Evolutionary conservation across 495 filamentous ascomycete species (phyloP).

Genomic region (Hypoxylon intermedium): DNA sequence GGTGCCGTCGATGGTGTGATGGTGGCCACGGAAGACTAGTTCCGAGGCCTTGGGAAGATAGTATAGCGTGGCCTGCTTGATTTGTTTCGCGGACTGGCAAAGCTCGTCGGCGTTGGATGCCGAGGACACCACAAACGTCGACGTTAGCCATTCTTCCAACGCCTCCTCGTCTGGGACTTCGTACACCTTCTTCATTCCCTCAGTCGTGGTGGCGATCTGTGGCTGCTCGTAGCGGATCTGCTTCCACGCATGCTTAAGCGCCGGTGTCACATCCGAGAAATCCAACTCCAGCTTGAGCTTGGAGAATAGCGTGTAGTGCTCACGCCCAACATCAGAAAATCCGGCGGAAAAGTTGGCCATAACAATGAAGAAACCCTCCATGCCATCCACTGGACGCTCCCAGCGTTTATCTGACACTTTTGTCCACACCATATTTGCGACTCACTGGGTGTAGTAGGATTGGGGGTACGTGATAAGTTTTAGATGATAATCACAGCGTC

Average conservation of each 20-base stretch:
- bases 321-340: conserved; percentile 30
- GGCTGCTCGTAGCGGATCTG: conserved; percentile 41
- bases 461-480: no score
- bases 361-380: conserved; percentile 36
- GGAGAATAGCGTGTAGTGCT: conserved; percentile 38
- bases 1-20: conserved; percentile 23
- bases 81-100: conserved; percentile 11
- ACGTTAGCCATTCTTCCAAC: conserved; percentile 34
- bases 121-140: conserved; percentile 39
- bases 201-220: conserved; percentile 30
- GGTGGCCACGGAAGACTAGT: conserved; percentile 28
- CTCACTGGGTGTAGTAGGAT: neutral
- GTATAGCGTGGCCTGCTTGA: conserved; percentile 39
- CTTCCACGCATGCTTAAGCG: conserved; percentile 39
- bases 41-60: conserved; percentile 39
- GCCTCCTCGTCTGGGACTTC: conserved; percentile 33
- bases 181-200: conserved; percentile 37
- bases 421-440: conserved; percentile 24
- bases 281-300: conserved; percentile 30
- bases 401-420: conserved; percentile 37
- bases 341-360: conserved; percentile 20
- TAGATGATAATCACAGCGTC: no score
- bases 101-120: conserved; percentile 31
- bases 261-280: conserved; percentile 13
- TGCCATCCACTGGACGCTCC: conserved; percentile 36